Evolutionary conservation across 2,329 filamentous ascomycete genomes (phyloP).

Genomic region (Tetracladium maxilliforme): DNA sequence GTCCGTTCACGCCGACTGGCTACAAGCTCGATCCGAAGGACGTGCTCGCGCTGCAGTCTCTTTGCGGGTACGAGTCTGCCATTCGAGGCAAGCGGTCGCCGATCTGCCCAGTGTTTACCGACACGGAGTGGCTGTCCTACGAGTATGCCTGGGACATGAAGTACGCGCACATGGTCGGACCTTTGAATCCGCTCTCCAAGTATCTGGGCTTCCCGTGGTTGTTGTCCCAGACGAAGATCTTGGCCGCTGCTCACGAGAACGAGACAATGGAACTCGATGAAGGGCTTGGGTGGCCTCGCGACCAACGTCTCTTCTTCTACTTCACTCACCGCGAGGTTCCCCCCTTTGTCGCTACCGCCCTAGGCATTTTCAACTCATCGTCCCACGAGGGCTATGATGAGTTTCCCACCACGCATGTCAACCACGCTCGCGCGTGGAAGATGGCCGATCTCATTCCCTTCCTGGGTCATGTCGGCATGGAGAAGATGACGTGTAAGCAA

Average conservation of each 20-base stretch:
- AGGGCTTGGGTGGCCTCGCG: constrained; percentile 14
- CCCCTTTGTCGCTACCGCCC: constrained; percentile 33
- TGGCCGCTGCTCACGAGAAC: constrained; percentile 16
- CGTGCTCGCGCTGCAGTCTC: constrained; percentile 31
- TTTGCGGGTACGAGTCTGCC: constrained; percentile 34
- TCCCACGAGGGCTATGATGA: constrained; percentile 26
- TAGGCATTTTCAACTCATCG: constrained; percentile 39
- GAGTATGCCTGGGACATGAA: constrained; percentile 33
- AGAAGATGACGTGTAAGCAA: constrained; percentile 36
- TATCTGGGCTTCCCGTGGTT: constrained; percentile 35
- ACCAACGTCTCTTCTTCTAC: constrained; percentile 34
- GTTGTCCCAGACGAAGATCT: constrained; percentile 6
- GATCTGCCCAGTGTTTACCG: constrained; percentile 27
- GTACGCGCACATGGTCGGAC: constrained; percentile 36
- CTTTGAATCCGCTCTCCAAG: constrained; percentile 28
- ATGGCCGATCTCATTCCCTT: constrained; percentile 37
- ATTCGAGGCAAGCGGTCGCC: constrained; percentile 29
- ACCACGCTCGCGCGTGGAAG: constrained; percentile 32
- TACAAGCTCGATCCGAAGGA: constrained; percentile 38
- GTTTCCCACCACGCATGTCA: constrained; percentile 31
- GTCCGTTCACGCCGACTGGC: constrained; percentile 22
- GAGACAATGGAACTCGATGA: constrained; percentile 25
- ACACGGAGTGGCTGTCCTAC: constrained; percentile 30
- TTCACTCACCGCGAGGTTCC: constrained; percentile 40
- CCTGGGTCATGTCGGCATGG: constrained; percentile 34